These are phyloP conservation scores for Mycena epipterygia DNA, from an alignment of 768 basidiomycete species.

Conservation along the genomic window DNA sequence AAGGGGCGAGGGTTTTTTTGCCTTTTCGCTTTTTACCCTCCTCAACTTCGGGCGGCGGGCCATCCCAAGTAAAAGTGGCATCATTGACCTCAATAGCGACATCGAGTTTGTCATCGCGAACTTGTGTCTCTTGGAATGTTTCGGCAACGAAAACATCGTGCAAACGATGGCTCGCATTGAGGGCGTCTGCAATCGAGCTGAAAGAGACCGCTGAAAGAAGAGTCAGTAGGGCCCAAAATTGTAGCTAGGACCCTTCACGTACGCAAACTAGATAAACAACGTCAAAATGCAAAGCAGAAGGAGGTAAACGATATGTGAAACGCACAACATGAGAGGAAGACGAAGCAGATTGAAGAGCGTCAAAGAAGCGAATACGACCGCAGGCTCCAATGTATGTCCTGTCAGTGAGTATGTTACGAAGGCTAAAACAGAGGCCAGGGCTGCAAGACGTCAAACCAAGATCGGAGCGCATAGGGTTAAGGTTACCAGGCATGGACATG, in stretches of 20 bases:
- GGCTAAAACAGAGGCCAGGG: constrained; percentile 81
- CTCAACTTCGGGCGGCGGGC: constrained; percentile 68
- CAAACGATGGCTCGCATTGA: constrained; percentile 84
- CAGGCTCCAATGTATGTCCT: constrained; percentile 77
- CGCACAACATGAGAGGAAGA: constrained; percentile 81
- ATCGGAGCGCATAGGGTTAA: not conserved
- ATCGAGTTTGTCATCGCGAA: constrained; percentile 67
- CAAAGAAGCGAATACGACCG: constrained; percentile 86
- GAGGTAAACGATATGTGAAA: not conserved
- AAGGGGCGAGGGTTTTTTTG: constrained; percentile 26
- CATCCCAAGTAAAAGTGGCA: constrained; percentile 91
- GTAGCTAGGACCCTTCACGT: constrained; percentile 36
- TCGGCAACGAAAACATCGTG: constrained; percentile 90
- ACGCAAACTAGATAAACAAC: constrained; percentile 50
- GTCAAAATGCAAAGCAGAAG: not conserved
- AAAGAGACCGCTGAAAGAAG: constrained; percentile 69
- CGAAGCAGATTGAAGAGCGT: constrained; percentile 88
- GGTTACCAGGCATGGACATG: constrained; percentile 71
- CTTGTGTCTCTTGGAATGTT: constrained; percentile 69
- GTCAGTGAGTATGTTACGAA: constrained; percentile 84
- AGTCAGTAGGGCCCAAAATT: constrained; percentile 7
- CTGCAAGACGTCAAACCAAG: not conserved
- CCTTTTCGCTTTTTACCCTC: constrained; percentile 53
- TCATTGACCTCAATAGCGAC: constrained; percentile 75
- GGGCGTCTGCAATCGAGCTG: constrained; percentile 86